Base-by-base conservation (phyloP, 2,329 filamentous ascomycete species). In the Ceratocystis destructans region DNA sequence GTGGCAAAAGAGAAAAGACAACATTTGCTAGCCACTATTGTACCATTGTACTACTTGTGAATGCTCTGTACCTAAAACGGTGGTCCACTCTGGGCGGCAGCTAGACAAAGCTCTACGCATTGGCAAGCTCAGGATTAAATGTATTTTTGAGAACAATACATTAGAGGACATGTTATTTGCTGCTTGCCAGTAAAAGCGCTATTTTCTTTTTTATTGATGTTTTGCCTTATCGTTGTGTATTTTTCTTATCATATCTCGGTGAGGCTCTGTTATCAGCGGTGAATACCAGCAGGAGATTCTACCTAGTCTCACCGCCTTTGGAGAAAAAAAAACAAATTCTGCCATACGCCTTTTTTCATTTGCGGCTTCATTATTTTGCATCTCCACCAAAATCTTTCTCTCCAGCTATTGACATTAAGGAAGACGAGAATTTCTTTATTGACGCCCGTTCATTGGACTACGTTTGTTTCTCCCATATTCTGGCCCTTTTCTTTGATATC, bases 341-440 rank as follows among this genome's bases (percentile, higher is more conserved):
- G 66, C 55, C 62, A 22, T 17, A 41, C 41, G 33, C 48, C 46
- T 67, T 67, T 66, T 67, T 62, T 31, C 15, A 37, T 57, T 53
- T 46, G 20, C 33, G 48, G 44, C 62, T 25, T 64, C 53, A 61
- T 31, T 15, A 28, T 45, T 67, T 64, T 25, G 31, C 62, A 67
- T 67, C 66, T 64, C 66, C 66, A 65, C 62, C 62, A 62, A 44
- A 64, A 55, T 45, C 50, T 66, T 66, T n/a, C 41, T 31, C 44
- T 12, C 45, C 45, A 25, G 15, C 20, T n/a, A 31, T 7, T 41
- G 25, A 59, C 7, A 20, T n/a, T 25, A n/a, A 15, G 25, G 12
- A 37, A 59, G 20, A 59, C 55, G 22, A 59, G 10, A 53, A 15
- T 28, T 53, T 53, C 8, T 59, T 59, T 59, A n/a, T 59, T 37